phyloP scores from a whole-genome alignment of 768 basidiomycete genomes.

The Artomyces pyxidatus region DNA sequence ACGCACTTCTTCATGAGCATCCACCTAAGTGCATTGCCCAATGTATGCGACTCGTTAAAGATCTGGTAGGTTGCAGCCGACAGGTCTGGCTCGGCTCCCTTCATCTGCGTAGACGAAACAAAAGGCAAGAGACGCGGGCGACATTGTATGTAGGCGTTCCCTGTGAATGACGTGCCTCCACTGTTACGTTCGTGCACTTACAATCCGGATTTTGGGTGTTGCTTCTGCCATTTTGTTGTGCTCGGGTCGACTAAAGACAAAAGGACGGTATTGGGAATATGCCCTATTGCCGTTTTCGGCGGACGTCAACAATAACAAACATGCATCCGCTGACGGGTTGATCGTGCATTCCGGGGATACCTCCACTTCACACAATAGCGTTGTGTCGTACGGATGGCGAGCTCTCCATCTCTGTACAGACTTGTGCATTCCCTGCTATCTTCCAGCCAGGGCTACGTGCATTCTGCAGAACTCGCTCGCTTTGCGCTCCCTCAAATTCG shows the following conservation, averaged over 20 bases:
- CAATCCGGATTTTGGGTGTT: constrained; percentile 11
- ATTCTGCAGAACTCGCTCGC: too few species aligned
- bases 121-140: neutral
- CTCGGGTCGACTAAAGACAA: neutral
- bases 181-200: constrained; percentile 1
- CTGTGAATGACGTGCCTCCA: neutral
- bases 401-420: too few species aligned
- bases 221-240: constrained; percentile 7
- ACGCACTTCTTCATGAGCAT: constrained; percentile 98
- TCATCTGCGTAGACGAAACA: constrained; percentile 52
- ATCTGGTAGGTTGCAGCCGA: constrained; percentile 90
- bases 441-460: too few species aligned
- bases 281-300: too few species aligned
- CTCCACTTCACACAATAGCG: too few species aligned
- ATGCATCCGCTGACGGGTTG: too few species aligned
- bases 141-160: neutral
- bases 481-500: too few species aligned
- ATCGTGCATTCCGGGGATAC: too few species aligned
- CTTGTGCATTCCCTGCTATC: too few species aligned
- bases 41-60: constrained; percentile 89
- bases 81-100: constrained; percentile 72
- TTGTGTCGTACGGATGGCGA: too few species aligned
- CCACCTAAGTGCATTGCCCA: constrained; percentile 93
- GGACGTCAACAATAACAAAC: too few species aligned
- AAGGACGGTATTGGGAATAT: too few species aligned